phyloP scores from a whole-genome alignment of 1,284 basidiomycete genomes.

The Rhodotorula sp. region DNA sequence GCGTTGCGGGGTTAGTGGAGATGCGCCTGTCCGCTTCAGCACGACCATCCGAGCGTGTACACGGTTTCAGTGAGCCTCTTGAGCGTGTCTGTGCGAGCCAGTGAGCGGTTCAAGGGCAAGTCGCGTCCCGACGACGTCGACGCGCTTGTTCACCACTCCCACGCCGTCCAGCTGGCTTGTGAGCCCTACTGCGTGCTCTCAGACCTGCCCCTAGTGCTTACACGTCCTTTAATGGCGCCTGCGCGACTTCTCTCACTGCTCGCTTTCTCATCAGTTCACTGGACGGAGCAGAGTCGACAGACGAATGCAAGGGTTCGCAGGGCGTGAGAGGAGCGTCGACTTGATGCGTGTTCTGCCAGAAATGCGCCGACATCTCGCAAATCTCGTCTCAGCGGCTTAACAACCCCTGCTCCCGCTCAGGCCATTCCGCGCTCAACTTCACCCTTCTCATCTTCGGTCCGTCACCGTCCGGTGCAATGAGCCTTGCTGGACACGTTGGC shows the following conservation, averaged over 20 bases:
- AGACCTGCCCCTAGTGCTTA: too few species aligned
- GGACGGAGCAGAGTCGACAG: too few species aligned
- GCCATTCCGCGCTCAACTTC: not conserved
- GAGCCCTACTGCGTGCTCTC: too few species aligned
- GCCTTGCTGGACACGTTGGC: not conserved
- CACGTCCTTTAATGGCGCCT: too few species aligned
- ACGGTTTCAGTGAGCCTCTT: not conserved
- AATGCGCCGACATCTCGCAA: not conserved
- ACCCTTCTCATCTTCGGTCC: not conserved
- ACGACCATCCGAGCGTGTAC: not conserved
- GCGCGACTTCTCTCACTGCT: too few species aligned
- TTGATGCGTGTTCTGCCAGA: too few species aligned
- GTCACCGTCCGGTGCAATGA: not conserved
- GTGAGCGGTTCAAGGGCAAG: not conserved
- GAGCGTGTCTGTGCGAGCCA: not conserved
- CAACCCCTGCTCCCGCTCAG: not conserved
- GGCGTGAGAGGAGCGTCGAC: too few species aligned
- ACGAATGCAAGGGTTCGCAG: too few species aligned
- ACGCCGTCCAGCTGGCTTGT: too few species aligned
- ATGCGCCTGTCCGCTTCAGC: conserved; percentile 1
- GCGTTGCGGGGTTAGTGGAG: not conserved
- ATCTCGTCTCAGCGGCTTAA: not conserved
- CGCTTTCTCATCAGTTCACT: too few species aligned
- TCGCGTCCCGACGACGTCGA: too few species aligned
- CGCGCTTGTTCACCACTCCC: too few species aligned